Percentiles rank a stretch among this genome's conserved stretches.
These are phyloP conservation scores for Pichia exigua DNA, from an alignment of 805 yeast genomes.

Conservation along the genomic window DNA sequence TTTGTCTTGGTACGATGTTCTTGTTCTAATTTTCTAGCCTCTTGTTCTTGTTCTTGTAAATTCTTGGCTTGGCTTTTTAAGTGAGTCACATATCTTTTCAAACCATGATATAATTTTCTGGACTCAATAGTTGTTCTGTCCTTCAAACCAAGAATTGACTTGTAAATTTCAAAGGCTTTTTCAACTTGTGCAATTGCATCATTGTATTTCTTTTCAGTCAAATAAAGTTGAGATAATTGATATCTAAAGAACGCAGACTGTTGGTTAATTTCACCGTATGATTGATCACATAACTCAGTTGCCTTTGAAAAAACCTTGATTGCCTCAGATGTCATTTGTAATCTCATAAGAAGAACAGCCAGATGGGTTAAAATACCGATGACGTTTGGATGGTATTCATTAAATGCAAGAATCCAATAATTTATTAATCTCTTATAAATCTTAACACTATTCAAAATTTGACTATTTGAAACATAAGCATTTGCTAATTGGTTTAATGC, in stretches of 20 bases:
- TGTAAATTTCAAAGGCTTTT: conserved; percentile 51
- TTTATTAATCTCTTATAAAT: conserved; percentile 53
- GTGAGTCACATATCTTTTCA: conserved; percentile 39
- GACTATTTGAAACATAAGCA: conserved; percentile 55
- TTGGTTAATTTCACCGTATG: conserved; percentile 53
- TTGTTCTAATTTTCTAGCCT: conserved; percentile 17
- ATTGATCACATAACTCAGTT: conserved; percentile 38
- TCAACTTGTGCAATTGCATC: conserved; percentile 51
- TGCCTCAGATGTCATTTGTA: conserved; percentile 41
- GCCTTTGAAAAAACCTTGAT: conserved; percentile 46
- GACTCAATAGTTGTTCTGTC: conserved; percentile 63
- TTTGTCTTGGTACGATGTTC: conserved; percentile 18
- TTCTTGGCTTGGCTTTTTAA: conserved; percentile 13
- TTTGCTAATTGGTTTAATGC: conserved; percentile 68
- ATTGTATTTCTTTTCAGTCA: conserved; percentile 42
- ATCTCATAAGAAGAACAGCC: conserved; percentile 49
- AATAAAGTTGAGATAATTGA: conserved; percentile 59
- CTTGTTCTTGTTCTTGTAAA: conserved; percentile 16
- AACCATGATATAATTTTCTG: conserved; percentile 52
- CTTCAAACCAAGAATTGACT: conserved; percentile 53
- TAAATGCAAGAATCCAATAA: conserved; percentile 51
- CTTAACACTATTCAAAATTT: conserved; percentile 52
- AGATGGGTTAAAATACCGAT: conserved; percentile 56
- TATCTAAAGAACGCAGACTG: conserved; percentile 59
- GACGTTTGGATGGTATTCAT: conserved; percentile 61